Evolutionary conservation across 139 green algal genomes (phyloP).

Genomic region (Chlorokybus atmophyticus): DNA sequence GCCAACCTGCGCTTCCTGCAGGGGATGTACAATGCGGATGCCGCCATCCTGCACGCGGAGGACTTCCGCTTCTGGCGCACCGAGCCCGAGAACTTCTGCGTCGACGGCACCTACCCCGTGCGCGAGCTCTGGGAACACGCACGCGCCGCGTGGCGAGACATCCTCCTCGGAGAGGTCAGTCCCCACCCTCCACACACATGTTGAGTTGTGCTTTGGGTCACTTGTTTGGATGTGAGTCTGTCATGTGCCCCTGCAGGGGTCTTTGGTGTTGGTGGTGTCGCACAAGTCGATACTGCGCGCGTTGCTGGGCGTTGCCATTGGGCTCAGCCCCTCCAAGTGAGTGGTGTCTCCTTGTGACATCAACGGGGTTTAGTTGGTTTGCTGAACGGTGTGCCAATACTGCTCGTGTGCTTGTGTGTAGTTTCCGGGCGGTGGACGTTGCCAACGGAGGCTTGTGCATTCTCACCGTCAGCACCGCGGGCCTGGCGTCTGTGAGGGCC

Average conservation of each 20-base stretch:
- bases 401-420: conserved; percentile 1
- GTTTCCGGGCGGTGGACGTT: conserved; percentile 51
- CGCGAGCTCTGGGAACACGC: conserved; percentile 29
- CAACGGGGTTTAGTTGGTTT: not conserved
- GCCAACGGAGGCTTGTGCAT: conserved; percentile 48
- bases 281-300: conserved; percentile 56
- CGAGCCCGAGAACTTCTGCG: conserved; percentile 37
- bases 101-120: conserved; percentile 44
- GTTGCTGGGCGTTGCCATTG: conserved; percentile 43
- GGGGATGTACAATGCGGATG: conserved; percentile 40
- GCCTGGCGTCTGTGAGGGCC: too few species aligned
- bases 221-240: not conserved
- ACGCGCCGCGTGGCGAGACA: conserved; percentile 13
- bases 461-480: conserved; percentile 45
- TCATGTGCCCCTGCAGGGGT: conserved; percentile 13
- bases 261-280: conserved; percentile 42
- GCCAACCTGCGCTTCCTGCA: conserved; percentile 41
- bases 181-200: too few species aligned
- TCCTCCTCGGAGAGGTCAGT: conserved; percentile 1
- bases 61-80: conserved; percentile 40
- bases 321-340: conserved; percentile 22
- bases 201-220: too few species aligned
- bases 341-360: not conserved
- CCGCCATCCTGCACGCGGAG: conserved; percentile 30
- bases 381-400: not conserved